A percentile compares a stretch with the other conserved stretches of the same genome.
Evolutionary conservation across 352 stramenopile genomes (phyloP).

Genomic region (Nothophytophthora sp.): DNA sequence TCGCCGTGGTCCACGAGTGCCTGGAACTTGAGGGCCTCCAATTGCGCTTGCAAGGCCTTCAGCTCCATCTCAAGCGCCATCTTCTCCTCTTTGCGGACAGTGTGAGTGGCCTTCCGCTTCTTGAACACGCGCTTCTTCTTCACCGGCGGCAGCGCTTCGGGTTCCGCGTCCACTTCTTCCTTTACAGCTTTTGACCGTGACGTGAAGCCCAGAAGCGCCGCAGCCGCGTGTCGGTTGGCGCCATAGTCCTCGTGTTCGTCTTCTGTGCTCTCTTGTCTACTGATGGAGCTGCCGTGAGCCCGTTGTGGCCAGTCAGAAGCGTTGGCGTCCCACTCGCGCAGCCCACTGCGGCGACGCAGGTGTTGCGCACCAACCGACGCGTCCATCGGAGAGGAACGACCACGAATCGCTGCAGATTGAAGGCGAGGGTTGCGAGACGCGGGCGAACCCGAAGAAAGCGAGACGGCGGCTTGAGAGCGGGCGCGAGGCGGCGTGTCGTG

Average conservation of each 20-base stretch:
- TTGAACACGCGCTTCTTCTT: conserved; percentile 33
- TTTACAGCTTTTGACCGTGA: conserved; percentile 15
- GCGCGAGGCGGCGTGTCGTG: no score
- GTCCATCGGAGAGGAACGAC: no score
- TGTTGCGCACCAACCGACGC: conserved; percentile 21
- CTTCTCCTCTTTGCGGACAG: conserved; percentile 34
- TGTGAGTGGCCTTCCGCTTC: conserved; percentile 37
- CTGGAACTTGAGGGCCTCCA: conserved; percentile 21
- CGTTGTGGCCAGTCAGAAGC: no score
- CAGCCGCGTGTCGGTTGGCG: conserved; percentile 24
- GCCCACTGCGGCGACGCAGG: neutral
- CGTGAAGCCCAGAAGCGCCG: conserved; percentile 15
- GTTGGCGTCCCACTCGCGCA: no score
- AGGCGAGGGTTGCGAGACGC: no score
- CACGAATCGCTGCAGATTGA: no score
- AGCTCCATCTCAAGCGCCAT: conserved; percentile 19
- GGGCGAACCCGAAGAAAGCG: no score
- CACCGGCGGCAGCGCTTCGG: neutral
- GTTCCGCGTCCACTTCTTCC: conserved; percentile 1
- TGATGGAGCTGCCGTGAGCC: conserved; percentile 11
- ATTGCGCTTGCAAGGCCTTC: conserved; percentile 6
- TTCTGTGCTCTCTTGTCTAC: conserved; percentile 17
- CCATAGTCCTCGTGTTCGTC: conserved; percentile 17
- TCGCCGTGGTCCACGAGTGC: conserved; percentile 13
- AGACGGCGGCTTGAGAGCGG: no score